A percentile compares a stretch with the other conserved stretches of the same genome.
Evolutionary conservation across 75 land plant species (phyloP).

Genomic region (Gnetum montanum): DNA sequence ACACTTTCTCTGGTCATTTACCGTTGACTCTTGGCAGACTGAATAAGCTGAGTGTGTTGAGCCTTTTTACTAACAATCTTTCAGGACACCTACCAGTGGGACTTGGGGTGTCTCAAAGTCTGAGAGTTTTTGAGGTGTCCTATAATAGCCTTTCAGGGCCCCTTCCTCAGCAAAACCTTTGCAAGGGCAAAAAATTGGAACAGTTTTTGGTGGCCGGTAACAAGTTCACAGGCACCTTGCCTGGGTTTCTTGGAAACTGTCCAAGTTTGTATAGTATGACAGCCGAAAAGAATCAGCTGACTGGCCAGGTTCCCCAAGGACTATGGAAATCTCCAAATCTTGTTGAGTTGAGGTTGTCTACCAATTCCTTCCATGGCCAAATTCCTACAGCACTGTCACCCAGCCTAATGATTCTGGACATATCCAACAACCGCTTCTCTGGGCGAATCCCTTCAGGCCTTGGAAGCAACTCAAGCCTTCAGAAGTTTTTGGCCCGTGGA

Average conservation of each 20-base stretch:
- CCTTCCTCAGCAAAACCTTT: conserved; percentile 32
- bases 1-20: conserved; percentile 25
- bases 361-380: conserved; percentile 42
- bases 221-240: conserved; percentile 28
- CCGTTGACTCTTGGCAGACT: conserved; percentile 25
- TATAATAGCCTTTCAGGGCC: conserved; percentile 30
- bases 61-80: conserved; percentile 24
- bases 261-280: conserved; percentile 8
- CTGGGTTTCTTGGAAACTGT: conserved; percentile 23
- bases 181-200: conserved; percentile 7
- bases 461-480: conserved; percentile 7
- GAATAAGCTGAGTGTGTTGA: conserved; percentile 8
- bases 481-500: conserved; percentile 11
- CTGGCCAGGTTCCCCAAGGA: conserved; percentile 21
- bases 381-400: conserved; percentile 24
- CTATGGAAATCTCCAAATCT: conserved; percentile 28
- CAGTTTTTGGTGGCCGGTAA: conserved; percentile 30
- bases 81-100: conserved; percentile 26
- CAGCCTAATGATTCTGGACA: conserved; percentile 19
- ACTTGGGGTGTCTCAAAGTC: conserved; percentile 13
- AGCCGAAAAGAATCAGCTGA: conserved; percentile 16
- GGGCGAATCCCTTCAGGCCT: conserved; percentile 13
- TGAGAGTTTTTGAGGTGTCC: conserved; percentile 31
- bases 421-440: conserved; percentile 31
- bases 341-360: conserved; percentile 10